Evolutionary conservation across 2,329 filamentous ascomycete species (phyloP).

Genomic region (Epicoccum sorghinum): DNA sequence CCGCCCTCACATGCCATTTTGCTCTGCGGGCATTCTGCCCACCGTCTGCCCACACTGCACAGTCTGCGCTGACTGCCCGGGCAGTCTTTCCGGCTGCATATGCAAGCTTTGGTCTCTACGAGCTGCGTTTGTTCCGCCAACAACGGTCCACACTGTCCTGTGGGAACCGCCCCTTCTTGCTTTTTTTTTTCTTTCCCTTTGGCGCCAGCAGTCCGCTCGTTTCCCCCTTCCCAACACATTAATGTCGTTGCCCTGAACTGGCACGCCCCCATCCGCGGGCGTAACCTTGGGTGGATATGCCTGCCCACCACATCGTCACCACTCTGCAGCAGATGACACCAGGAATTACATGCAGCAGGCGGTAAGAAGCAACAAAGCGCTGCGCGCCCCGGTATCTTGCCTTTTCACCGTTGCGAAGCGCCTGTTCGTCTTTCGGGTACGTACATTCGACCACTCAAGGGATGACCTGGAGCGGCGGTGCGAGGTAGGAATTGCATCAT

Average conservation of each 20-base stretch:
- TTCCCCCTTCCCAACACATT: not conserved
- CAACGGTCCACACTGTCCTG: too few species aligned
- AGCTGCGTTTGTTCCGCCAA: too few species aligned
- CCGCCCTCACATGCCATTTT: slow-evolving; percentile 11
- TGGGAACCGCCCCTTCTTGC: too few species aligned
- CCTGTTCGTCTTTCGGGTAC: slow-evolving; percentile 19
- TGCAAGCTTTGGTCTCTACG: not conserved
- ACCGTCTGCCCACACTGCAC: not conserved
- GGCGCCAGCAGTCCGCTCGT: not conserved
- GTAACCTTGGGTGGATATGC: not conserved
- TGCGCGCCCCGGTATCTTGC: slow-evolving; percentile 17
- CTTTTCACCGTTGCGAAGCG: slow-evolving; percentile 18
- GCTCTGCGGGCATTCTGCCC: not conserved
- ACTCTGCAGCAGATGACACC: not conserved
- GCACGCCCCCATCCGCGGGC: not conserved
- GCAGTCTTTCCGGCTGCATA: not conserved
- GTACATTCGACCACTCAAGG: slow-evolving; percentile 12
- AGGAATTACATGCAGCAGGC: not conserved
- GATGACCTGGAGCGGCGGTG: slow-evolving; percentile 18
- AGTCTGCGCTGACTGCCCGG: slow-evolving; percentile 2
- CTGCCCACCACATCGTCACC: slow-evolving; percentile 1
- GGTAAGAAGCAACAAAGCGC: slow-evolving; percentile 4
- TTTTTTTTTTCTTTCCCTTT: not conserved
- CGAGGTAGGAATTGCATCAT: slow-evolving; percentile 24
- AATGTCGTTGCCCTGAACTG: not conserved